A percentile compares a stretch with the other conserved stretches of the same genome.
Evolutionary conservation across 495 filamentous ascomycete species (phyloP).

Genomic region (Xylona heveae): DNA sequence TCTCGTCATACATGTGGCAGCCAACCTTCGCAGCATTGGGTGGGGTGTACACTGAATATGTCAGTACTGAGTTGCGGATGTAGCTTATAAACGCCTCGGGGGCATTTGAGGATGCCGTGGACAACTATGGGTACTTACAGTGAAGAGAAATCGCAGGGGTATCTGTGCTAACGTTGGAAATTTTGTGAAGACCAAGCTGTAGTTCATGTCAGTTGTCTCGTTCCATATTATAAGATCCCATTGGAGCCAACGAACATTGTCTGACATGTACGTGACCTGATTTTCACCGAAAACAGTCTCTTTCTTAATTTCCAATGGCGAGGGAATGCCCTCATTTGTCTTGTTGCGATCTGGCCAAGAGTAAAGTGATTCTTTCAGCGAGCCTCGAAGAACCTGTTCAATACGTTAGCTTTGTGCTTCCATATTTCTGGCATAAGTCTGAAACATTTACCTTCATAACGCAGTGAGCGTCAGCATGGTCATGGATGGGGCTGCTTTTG

Average conservation of each 20-base stretch:
- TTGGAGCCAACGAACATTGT: conserved; percentile 24
- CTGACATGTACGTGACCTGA: conserved; percentile 68
- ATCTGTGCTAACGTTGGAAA: conserved; percentile 47
- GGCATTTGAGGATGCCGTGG: too few relatives aligned
- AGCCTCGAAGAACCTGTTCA: conserved; percentile 46
- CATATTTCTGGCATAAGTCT: background rate
- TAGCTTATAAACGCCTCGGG: too few relatives aligned
- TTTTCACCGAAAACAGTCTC: conserved; percentile 31
- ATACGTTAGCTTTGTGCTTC: conserved; percentile 3
- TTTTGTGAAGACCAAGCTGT: conserved; percentile 60
- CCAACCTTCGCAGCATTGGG: conserved; percentile 63
- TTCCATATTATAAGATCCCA: background rate
- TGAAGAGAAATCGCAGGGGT: conserved; percentile 74
- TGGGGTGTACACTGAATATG: conserved; percentile 61
- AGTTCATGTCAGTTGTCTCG: background rate
- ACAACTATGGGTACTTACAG: conserved; percentile 25
- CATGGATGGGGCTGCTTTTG: conserved; percentile 69
- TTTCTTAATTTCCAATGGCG: conserved; percentile 20
- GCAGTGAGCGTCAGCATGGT: conserved; percentile 71
- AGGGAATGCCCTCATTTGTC: conserved; percentile 24
- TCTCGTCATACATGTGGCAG: conserved; percentile 47
- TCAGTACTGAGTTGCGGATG: background rate
- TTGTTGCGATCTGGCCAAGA: conserved; percentile 39
- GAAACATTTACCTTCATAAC: conserved; percentile 30
- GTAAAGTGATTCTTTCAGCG: conserved; percentile 61